phyloP scores from a whole-genome alignment of 768 basidiomycete species.

The Auricularia auricula-judae region DNA sequence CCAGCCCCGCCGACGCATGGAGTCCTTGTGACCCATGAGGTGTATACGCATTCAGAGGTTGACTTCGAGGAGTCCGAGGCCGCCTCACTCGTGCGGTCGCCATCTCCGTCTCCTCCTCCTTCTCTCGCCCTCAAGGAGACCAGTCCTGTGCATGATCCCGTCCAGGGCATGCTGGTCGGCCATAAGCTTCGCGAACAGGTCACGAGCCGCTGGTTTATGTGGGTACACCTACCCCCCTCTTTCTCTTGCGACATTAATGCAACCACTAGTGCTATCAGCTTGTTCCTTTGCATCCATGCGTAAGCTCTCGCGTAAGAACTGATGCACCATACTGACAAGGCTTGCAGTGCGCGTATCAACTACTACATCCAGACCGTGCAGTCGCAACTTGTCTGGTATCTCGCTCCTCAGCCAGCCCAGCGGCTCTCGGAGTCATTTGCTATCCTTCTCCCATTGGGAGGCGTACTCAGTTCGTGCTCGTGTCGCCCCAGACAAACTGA shows the following conservation, averaged over 20 bases:
- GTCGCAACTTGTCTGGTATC: conserved; percentile 21
- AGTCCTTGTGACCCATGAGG: neutral
- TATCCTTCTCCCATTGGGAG: conserved; percentile 24
- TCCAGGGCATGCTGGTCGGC: conserved; percentile 17
- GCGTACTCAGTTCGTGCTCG: conserved; percentile 16
- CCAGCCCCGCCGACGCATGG: neutral
- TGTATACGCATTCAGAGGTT: neutral
- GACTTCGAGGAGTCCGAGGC: neutral
- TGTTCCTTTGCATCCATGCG: conserved; percentile 24
- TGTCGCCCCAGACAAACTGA: neutral
- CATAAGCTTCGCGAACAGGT: conserved; percentile 17
- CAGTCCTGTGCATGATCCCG: neutral
- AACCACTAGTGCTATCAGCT: conserved; percentile 11
- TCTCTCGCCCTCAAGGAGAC: neutral
- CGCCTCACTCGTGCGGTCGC: conserved; percentile 7
- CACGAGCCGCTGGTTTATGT: conserved; percentile 21
- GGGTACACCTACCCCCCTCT: conserved; percentile 11
- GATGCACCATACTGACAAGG: too few species aligned
- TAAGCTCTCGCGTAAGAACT: conserved; percentile 2
- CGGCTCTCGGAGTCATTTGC: conserved; percentile 22
- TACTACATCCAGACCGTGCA: conserved; percentile 23
- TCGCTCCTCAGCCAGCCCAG: conserved; percentile 16
- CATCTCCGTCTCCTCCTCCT: neutral
- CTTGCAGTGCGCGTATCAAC: conserved; percentile 19
- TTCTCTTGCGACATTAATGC: too few species aligned